Base-by-base conservation (phyloP, 2,329 filamentous ascomycete species). In the Trichoderma polysporum region DNA sequence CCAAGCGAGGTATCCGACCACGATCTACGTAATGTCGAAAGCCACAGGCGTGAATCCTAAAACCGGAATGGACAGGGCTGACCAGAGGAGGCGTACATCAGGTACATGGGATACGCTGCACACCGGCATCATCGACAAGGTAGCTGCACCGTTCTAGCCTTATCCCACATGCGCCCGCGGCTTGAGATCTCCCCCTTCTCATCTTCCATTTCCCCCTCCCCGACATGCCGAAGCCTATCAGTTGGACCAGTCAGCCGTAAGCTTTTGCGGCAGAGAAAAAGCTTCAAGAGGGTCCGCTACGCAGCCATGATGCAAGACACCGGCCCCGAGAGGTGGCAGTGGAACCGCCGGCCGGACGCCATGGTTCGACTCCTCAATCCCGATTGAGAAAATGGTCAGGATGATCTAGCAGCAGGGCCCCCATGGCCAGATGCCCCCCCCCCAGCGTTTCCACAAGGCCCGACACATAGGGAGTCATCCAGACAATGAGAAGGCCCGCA, bases 291-390 rank as follows among this genome's bases (percentile, higher is more conserved):
- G 62, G 54, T 27, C 52, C 39, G 63, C 63, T 60, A 60, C 53
- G 53, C 63, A 66, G 29, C 54, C 63, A 66, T 66, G 63, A 66
- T 59, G 63, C 63, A 66, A 65, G 39, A 65, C 49, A 63, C 60
- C 49, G 60, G 60, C 15, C 47, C 47, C 39, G 57, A 60, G 57
- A 47, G n/a, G 27, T 25, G 1, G n/a, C 4, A 35, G 50, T 64
- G 49, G 50, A 63, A 64, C 50, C 29, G 25, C 50, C 50, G 60
- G 60, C 50, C 60, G 60, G 49, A 37, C 60, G 60, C 60, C 60
- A 63, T 50, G 35, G 60, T 35, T 54, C 37, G 33, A 52, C 25
- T 22, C 31, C 27, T 22, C 33, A 53, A 52, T 22, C 60, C 39
- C 19, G 37, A 64, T 47, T n/a, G 6, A 56, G 60, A n/a, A 35